These are phyloP conservation scores for Nigrospora oryzae DNA, from an alignment of 2,329 filamentous ascomycete genomes.

Conservation along the genomic window DNA sequence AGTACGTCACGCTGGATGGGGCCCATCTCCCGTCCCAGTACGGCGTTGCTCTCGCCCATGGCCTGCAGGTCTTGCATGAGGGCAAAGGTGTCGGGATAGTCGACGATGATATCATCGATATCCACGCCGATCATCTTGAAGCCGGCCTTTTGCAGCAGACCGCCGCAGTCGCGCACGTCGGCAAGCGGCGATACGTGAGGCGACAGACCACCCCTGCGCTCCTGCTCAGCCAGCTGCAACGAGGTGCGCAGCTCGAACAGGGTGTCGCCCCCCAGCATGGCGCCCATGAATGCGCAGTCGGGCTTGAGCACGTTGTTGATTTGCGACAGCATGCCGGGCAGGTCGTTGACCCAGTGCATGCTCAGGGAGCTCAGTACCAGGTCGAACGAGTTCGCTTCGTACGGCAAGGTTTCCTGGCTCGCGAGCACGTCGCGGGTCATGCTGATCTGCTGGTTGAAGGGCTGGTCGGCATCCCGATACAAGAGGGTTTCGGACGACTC, in stretches of 20 bases:
- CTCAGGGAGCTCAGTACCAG: conserved; percentile 82
- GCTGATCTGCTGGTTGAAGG: conserved; percentile 66
- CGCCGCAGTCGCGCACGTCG: conserved; percentile 85
- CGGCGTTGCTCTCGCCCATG: conserved; percentile 93
- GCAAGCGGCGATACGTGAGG: conserved; percentile 87
- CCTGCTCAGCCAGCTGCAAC: conserved; percentile 84
- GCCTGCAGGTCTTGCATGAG: conserved; percentile 91
- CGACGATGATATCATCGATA: conserved; percentile 92
- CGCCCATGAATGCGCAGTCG: conserved; percentile 84
- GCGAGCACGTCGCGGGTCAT: conserved; percentile 69
- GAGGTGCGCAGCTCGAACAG: conserved; percentile 90
- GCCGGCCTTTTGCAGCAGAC: conserved; percentile 74
- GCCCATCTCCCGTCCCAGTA: conserved; percentile 75
- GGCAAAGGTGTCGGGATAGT: conserved; percentile 83
- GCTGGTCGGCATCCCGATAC: conserved; percentile 66
- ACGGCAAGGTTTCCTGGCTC: conserved; percentile 69
- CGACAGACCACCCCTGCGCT: conserved; percentile 82
- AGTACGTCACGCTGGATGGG: conserved; percentile 74
- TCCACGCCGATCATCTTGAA: conserved; percentile 97
- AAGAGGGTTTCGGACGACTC: conserved; percentile 75
- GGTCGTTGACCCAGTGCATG: conserved; percentile 96
- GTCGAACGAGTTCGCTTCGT: conserved; percentile 70
- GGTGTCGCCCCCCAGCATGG: conserved; percentile 94
- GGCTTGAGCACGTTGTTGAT: conserved; percentile 84
- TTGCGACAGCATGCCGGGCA: conserved; percentile 75